Base-by-base conservation (phyloP, 306 rosid genomes). In the Mimosa pudica region DNA sequence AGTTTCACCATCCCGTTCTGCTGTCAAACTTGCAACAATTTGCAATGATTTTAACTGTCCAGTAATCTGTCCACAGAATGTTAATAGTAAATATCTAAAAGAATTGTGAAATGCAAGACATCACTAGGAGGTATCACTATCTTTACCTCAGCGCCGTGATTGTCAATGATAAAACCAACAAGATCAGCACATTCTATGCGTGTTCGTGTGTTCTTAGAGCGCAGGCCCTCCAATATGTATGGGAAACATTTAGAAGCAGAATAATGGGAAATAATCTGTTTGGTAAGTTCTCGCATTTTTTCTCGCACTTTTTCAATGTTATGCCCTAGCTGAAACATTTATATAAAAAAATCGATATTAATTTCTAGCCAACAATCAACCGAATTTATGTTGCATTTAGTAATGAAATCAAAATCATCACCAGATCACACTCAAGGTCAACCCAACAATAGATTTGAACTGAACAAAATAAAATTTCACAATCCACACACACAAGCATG, bases 121-220 rank as follows among this genome's bases (percentile, higher is more conserved):
- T 51, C 51, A 61, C 63, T 36, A 41, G 49, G 77, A 76, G 62
- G 9, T 7, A 67, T 68, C 18, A 44, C 32, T 33, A 71, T 54
- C 17, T 80, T 77, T 88, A 96, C 98, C 98, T 96, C 99, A 73
- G 92, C 86, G 46, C 88, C 89, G 49, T 96, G 96, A 87, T 96
- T 86, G 81, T 96, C 99, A 71, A 96, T 79, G 74, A 96, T 88
- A 70, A 88, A 93, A 77, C 99, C 99, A 62, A 96, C 87, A 84
- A 96, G 93, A 85, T 96, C 99, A 57, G 85, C 97, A 66, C 97
- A 91, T 86, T 96, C 99, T 57, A 93, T 92, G 72, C 98, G 94
- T 49, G 98, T 93, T 65, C 99, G 94, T 72, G 92, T 93, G 88
- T 96, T 96, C 89, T 96, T 96, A 32, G 99, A 96, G 81, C 98